Base-by-base conservation (phyloP, 2,329 filamentous ascomycete species). In the Monilinia fructigena region DNA sequence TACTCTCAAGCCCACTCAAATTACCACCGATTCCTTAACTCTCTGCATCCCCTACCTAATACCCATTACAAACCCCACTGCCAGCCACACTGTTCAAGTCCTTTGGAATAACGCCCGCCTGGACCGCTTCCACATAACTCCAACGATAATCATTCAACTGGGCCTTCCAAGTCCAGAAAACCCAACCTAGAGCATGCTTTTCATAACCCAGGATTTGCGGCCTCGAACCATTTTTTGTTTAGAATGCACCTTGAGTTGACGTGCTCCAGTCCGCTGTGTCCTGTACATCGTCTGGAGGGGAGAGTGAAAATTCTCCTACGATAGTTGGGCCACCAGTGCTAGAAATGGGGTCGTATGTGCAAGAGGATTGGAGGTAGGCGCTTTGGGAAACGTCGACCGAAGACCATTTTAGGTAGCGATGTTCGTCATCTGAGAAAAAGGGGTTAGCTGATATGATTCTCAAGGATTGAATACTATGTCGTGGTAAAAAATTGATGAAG, bases 91-190 rank as follows among this genome's bases (percentile, higher is more conserved):
- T 64, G 47, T 67, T 26, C 45, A 67, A 64, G 53, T 67, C 65
- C 45, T 55, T 67, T 6, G 78, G 76, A 63, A 80, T 80, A 11
- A 79, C 77, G 11, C 78, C 79, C 5, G 77, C 78, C 14, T 72
- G 70, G 28, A 79, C 77, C 47, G 78, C 80, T 68, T 72, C 70
- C 72, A 78, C 74, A 70, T 85, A 84, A 68, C 80, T 80, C 82
- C 82, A 84, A 28, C 81, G 74, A 75, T 79, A 83, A 70, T 83
- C 80, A 47, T 77, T 78, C 66, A 80, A 20, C 74, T 84, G 73
- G 4, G 75, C 73, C 75, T 87, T 88, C 85, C 85, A 88, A 0
- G 80, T 80, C 85, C 86, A 88, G 72, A 86, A 88, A 3, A 85
- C 74, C 84, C 84, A 87, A 0, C 85, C 84, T 10, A 78, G 77